A percentile compares a stretch with the other conserved stretches of the same genome.
phyloP scores from a whole-genome alignment of 257 asterid species.

The Nicotiana attenuata region DNA sequence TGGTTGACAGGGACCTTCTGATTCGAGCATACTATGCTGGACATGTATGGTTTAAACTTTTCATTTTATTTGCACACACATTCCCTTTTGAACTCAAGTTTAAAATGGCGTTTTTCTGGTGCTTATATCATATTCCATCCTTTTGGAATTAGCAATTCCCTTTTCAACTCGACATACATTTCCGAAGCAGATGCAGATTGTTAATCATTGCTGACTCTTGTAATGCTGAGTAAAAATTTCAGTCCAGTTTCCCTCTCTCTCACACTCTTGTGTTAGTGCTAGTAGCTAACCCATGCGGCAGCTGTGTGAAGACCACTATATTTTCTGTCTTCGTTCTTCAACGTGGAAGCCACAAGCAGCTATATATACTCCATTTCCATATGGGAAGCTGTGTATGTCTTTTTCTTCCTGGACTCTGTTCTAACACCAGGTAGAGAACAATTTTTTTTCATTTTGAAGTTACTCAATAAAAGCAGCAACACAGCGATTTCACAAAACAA shows the following conservation, averaged over 20 bases:
- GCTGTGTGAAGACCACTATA: neutral
- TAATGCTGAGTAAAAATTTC: neutral
- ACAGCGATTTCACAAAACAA: neutral
- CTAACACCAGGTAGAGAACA: neutral
- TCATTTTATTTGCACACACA: neutral
- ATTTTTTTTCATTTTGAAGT: neutral
- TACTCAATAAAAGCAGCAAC: slow-evolving; percentile 2
- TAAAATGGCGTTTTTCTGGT: neutral
- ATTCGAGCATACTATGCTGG: slow-evolving; percentile 97
- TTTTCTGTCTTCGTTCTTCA: neutral
- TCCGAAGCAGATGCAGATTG: neutral
- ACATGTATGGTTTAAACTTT: slow-evolving; percentile 51
- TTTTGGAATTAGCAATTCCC: neutral
- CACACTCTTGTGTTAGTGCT: neutral
- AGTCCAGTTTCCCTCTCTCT: neutral
- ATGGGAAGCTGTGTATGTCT: neutral
- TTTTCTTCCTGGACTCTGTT: neutral
- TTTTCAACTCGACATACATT: slow-evolving; percentile 1
- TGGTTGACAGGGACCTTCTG: slow-evolving; percentile 75
- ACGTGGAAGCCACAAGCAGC: neutral
- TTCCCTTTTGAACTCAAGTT: neutral
- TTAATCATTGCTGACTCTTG: neutral
- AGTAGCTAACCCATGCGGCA: neutral
- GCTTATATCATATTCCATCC: neutral
- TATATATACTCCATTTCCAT: slow-evolving; percentile 1